A percentile compares a stretch with the other conserved stretches of the same genome.
These are phyloP conservation scores for Haplosporangium sp. DNA, from an alignment of 371 early-diverging fungal species.

Conservation along the genomic window DNA sequence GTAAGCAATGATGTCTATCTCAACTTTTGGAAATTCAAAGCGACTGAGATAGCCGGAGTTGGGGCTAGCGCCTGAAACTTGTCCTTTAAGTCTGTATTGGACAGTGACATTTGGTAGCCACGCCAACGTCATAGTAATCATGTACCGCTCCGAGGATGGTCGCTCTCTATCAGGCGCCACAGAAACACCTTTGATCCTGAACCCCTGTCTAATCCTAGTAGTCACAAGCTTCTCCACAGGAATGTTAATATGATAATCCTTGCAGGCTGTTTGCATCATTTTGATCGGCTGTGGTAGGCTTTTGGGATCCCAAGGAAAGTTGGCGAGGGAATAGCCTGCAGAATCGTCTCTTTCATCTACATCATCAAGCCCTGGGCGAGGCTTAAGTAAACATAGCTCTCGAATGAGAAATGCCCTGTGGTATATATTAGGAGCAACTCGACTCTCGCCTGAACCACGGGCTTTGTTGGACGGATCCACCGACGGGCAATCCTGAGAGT, in stretches of 20 bases:
- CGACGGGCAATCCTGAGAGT: slow-evolving; percentile 71
- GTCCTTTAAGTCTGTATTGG: slow-evolving; percentile 83
- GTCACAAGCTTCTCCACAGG: slow-evolving; percentile 76
- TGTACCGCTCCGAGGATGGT: slow-evolving; percentile 35
- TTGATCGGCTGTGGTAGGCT: slow-evolving; percentile 82
- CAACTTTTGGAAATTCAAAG: slow-evolving; percentile 63
- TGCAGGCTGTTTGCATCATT: slow-evolving; percentile 79
- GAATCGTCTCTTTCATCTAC: slow-evolving; percentile 41
- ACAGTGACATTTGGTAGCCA: slow-evolving; percentile 92
- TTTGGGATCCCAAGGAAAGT: slow-evolving; percentile 91
- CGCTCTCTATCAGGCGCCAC: slow-evolving; percentile 46
- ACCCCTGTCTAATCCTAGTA: slow-evolving; percentile 88
- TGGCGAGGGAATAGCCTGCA: slow-evolving; percentile 53
- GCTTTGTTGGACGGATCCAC: slow-evolving; percentile 11
- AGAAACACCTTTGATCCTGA: slow-evolving; percentile 71
- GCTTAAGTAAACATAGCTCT: slow-evolving; percentile 67
- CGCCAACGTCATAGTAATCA: slow-evolving; percentile 54
- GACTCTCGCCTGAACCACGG: not conserved
- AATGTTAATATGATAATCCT: slow-evolving; percentile 78
- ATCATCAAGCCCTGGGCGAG: slow-evolving; percentile 53
- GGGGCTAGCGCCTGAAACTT: slow-evolving; percentile 24
- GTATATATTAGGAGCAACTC: slow-evolving; percentile 80
- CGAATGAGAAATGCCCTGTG: slow-evolving; percentile 80
- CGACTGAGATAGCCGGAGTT: slow-evolving; percentile 33
- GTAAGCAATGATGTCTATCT: slow-evolving; percentile 73